Evolutionary conservation across 1,139 yeast species (phyloP).

Genomic region (Debaryomycetaceae sp.): DNA sequence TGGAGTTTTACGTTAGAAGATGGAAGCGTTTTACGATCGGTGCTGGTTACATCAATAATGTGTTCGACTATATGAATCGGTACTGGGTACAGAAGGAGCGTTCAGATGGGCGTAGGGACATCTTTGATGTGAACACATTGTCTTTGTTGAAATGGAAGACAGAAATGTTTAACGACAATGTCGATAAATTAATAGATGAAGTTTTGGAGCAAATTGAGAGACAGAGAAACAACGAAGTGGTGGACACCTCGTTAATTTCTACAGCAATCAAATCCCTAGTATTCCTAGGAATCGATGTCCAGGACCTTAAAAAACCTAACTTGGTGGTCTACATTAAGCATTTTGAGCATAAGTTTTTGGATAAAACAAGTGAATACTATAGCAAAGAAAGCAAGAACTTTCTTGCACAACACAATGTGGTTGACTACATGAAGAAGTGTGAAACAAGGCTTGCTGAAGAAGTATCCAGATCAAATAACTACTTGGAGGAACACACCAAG

Average conservation of each 20-base stretch:
- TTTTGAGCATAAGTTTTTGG: conserved; percentile 75
- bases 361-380: conserved; percentile 72
- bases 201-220: conserved; percentile 70
- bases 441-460: conserved; percentile 81
- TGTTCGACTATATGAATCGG: conserved; percentile 91
- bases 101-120: conserved; percentile 88
- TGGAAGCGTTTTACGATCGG: conserved; percentile 93
- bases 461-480: conserved; percentile 69
- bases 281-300: conserved; percentile 68
- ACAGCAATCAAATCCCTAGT: conserved; percentile 83
- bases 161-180: conserved; percentile 69
- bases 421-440: conserved; percentile 87
- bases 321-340: conserved; percentile 74
- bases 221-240: conserved; percentile 78
- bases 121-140: conserved; percentile 86
- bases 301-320: conserved; percentile 82
- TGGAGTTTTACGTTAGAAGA: conserved; percentile 79
- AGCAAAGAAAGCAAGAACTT: conserved; percentile 64
- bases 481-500: conserved; percentile 84
- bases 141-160: conserved; percentile 87
- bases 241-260: conserved; percentile 64
- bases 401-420: conserved; percentile 72
- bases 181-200: conserved; percentile 59
- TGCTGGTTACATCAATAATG: conserved; percentile 87
- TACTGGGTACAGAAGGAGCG: conserved; percentile 98